Percentiles rank a stretch among this genome's conserved stretches.
Conservation (phyloP, 768 basidiomycete species). For the Xerocomellus dryophilus region DNA sequence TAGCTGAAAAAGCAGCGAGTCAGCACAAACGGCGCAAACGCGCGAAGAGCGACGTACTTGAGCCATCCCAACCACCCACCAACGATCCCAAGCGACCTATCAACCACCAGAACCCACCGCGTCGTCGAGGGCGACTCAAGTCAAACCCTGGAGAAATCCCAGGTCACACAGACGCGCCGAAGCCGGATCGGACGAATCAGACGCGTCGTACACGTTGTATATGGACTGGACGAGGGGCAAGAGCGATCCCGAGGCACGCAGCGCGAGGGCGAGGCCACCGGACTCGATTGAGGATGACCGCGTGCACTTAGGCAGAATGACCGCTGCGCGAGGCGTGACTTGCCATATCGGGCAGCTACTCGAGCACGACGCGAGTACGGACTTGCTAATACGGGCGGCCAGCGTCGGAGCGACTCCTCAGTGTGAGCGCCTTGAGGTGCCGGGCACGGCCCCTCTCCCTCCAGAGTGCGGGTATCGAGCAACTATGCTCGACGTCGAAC, state of each 20-base stretch:
- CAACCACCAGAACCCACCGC: background rate
- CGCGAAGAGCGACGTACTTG: background rate
- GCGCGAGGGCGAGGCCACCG: no score
- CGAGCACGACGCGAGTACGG: no score
- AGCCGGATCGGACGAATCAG: background rate
- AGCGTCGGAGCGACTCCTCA: no score
- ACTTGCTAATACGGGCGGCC: no score
- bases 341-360: no score
- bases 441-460: slow-evolving; percentile 1
- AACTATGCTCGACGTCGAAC: slow-evolving; percentile 4
- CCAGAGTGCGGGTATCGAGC: slow-evolving; percentile 6
- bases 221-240: no score
- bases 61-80: background rate
- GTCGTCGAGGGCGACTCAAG: background rate
- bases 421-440: background rate
- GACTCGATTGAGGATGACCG: no score
- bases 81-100: background rate
- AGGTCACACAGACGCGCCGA: background rate
- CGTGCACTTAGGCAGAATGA: no score
- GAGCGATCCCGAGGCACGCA: no score
- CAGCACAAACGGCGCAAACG: background rate
- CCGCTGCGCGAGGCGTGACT: no score
- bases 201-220: no score
- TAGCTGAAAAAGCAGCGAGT: background rate
- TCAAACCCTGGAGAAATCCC: background rate